Percentiles rank a stretch among this genome's conserved stretches.
Evolutionary conservation across 2,329 filamentous ascomycete genomes (phyloP).

Genomic region (Pyricularia sp.): DNA sequence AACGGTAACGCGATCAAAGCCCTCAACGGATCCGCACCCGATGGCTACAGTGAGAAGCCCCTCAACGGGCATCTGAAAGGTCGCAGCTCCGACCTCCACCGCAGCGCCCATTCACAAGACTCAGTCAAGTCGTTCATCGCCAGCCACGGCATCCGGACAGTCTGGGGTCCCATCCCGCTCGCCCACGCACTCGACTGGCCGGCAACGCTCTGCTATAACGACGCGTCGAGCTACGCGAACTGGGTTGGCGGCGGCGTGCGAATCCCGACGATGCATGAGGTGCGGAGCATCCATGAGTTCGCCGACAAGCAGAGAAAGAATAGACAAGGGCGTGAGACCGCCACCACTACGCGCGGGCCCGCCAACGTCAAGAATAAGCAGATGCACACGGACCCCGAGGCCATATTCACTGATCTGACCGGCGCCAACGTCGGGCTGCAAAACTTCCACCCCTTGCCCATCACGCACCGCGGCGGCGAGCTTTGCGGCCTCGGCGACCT

Average conservation of each 20-base stretch:
- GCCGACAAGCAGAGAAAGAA: neutral
- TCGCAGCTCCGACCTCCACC: neutral
- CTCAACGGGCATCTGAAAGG: too few species aligned
- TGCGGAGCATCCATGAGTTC: neutral
- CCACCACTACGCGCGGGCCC: too few species aligned
- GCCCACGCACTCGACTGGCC: neutral
- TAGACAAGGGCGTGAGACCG: neutral
- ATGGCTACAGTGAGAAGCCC: too few species aligned
- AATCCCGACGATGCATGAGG: neutral
- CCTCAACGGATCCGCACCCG: too few species aligned
- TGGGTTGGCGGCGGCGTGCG: neutral
- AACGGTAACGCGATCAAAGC: too few species aligned
- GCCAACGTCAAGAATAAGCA: neutral
- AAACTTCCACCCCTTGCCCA: neutral
- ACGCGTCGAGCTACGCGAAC: neutral
- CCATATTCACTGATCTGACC: neutral
- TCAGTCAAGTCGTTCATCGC: neutral
- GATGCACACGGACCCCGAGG: neutral
- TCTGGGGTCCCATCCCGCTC: neutral
- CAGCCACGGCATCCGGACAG: neutral
- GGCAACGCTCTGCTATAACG: neutral
- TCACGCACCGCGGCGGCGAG: neutral
- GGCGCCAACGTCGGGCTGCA: neutral
- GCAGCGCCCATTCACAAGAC: neutral
- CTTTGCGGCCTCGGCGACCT: neutral